Base-by-base conservation (phyloP, 768 basidiomycete species). In the Leucocoprinus birnbaumii region DNA sequence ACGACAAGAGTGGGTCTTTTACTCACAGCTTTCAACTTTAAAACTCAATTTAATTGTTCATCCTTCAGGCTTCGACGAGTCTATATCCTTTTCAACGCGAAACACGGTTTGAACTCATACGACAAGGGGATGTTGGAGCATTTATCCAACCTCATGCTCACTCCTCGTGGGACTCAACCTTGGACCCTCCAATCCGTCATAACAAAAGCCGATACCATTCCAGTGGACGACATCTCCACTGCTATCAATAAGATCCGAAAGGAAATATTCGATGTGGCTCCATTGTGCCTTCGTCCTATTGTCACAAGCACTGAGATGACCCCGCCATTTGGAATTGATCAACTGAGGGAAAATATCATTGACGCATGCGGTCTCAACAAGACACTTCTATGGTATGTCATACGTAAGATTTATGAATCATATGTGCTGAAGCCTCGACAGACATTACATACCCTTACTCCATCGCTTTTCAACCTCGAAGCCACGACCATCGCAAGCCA, bases 141-240 rank as follows among this genome's bases (percentile, higher is more conserved):
- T 40, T 74, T 91, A 25, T 75, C 75, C 1, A 48, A 62, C 34
- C 66, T 66, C n/a, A 67, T 81, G 63, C 59, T 75, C 56, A 62
- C 69, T 56, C 62, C 66, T 44, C 71, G 71, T 40, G 74, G 72
- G 3, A 66, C 64, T 0, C 70, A 73, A 27, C 72, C 68, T 1
- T 84, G 83, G 65, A 86, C 86, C 0, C 68, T 91, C 1, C 89
- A 91, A 62, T 76, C 87, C 1, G 71, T 91, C 55, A 79, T 91
- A 60, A 90, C 89, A 41, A 90, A 89, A 67, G 77, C 75, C 1
- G 89, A 91, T 65, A 68, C 68, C 3, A 71, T 87, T 3, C 69
- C 73, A 2, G 14, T 59, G 11, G 62, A 67, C 7, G 61, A 73
- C 22, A 66, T 78, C 2, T 56, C 67, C 8, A 55, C 63, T 11